A percentile compares a stretch with the other conserved stretches of the same genome.
Evolutionary conservation across 768 basidiomycete genomes (phyloP).

Genomic region (Mycena leptocephala): DNA sequence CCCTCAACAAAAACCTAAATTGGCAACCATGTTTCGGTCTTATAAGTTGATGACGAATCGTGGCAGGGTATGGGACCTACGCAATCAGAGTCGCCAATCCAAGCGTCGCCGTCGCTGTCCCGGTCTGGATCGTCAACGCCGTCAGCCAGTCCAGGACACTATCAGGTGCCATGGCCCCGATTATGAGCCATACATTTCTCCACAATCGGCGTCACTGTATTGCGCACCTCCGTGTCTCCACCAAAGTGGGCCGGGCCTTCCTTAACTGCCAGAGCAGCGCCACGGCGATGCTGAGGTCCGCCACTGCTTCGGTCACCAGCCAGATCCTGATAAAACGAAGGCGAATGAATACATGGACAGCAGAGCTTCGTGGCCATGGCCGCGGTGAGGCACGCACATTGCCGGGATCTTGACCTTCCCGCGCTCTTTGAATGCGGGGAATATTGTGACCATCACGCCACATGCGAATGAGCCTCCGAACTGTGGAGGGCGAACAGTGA

Average conservation of each 20-base stretch:
- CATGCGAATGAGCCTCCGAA: conserved; percentile 16
- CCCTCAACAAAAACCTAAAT: conserved; percentile 17
- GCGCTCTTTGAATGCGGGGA: conserved; percentile 13
- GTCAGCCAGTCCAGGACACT: not conserved
- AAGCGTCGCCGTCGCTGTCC: conserved; percentile 23
- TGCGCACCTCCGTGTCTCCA: conserved; percentile 14
- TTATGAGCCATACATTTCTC: conserved; percentile 14
- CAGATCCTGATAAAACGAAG: conserved; percentile 16
- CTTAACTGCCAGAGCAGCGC: conserved; percentile 18
- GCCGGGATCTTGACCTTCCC: conserved; percentile 4
- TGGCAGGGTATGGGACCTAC: conserved; percentile 9
- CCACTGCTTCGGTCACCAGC: not conserved
- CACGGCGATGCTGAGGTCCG: conserved; percentile 21
- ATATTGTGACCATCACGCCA: conserved; percentile 15
- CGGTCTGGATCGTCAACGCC: conserved; percentile 22
- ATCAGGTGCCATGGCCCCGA: conserved; percentile 2
- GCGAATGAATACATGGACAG: conserved; percentile 7
- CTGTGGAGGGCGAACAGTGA: conserved; percentile 6
- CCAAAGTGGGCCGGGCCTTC: conserved; percentile 15
- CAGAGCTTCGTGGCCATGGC: conserved; percentile 10
- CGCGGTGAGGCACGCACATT: conserved; percentile 17
- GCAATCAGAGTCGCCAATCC: conserved; percentile 7
- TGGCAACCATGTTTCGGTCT: conserved; percentile 7
- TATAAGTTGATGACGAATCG: conserved; percentile 8
- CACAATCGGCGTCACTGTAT: not conserved